Percentiles rank a stretch among this genome's conserved stretches.
phyloP scores from a whole-genome alignment of 1,284 basidiomycete species.

The Inonotus hispidus region DNA sequence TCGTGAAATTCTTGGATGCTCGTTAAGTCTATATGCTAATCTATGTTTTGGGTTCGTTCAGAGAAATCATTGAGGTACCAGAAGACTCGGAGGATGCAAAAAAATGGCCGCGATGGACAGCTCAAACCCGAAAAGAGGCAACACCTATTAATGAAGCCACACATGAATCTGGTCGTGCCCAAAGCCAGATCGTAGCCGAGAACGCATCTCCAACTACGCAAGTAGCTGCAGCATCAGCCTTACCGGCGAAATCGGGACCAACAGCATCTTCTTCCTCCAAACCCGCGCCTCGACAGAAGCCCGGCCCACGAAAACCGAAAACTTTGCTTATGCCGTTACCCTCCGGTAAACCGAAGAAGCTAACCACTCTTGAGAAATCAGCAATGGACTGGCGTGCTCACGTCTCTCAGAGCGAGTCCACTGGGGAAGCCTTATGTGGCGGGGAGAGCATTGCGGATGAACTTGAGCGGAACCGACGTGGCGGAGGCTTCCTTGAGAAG shows the following conservation, averaged over 20 bases:
- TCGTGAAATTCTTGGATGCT: neutral
- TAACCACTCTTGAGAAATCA: constrained; percentile 77
- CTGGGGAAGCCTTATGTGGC: constrained; percentile 25
- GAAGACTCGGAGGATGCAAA: constrained; percentile 68
- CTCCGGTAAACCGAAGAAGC: constrained; percentile 56
- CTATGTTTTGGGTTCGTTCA: constrained; percentile 26
- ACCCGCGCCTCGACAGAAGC: constrained; percentile 28
- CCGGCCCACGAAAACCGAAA: constrained; percentile 63
- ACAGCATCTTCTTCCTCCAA: constrained; percentile 6
- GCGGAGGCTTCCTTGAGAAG: constrained; percentile 68
- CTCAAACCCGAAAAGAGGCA: constrained; percentile 11
- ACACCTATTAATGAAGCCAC: neutral
- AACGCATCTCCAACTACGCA: neutral
- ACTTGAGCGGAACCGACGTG: constrained; percentile 61
- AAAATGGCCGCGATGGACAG: constrained; percentile 59
- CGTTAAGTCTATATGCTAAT: constrained; percentile 21
- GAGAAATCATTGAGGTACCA: constrained; percentile 66
- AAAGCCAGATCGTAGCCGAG: neutral
- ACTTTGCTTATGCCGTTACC: constrained; percentile 46
- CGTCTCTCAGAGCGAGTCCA: constrained; percentile 30
- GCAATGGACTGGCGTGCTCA: constrained; percentile 78
- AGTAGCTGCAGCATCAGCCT: constrained; percentile 8
- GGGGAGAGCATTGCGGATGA: constrained; percentile 48
- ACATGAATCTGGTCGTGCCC: neutral
- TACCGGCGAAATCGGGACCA: constrained; percentile 11